A percentile compares a stretch with the other conserved stretches of the same genome.
Conservation (phyloP, 805 yeast species). For the Kockiozyma suomiensis region DNA sequence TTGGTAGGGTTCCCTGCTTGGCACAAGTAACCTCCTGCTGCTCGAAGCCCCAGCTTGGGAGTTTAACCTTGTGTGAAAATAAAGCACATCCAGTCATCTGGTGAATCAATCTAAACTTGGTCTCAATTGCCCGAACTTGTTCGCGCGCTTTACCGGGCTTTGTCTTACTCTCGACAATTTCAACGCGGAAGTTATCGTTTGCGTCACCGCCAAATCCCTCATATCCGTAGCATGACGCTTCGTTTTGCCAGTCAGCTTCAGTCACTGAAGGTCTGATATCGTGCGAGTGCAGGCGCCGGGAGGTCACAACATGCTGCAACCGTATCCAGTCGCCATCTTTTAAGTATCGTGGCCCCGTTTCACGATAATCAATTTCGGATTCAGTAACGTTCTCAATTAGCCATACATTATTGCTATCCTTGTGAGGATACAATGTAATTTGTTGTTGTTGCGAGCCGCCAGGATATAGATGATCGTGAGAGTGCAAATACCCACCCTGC, state of each 20-base stretch:
- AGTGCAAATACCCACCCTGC: conserved; percentile 77
- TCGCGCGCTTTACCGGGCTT: conserved; percentile 45
- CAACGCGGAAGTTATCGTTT: conserved; percentile 70
- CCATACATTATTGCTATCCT: conserved; percentile 76
- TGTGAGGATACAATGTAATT: conserved; percentile 68
- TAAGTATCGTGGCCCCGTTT: conserved; percentile 50
- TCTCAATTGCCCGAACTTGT: conserved; percentile 57
- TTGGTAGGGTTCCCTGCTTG: conserved; percentile 65
- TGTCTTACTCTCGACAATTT: conserved; percentile 48
- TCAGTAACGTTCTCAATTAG: conserved; percentile 46
- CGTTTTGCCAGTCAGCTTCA: conserved; percentile 86
- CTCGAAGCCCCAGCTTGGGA: conserved; percentile 83
- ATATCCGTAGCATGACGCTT: conserved; percentile 75
- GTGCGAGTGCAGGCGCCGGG: conserved; percentile 67
- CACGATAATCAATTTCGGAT: conserved; percentile 34
- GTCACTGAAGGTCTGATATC: conserved; percentile 83
- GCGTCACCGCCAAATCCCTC: conserved; percentile 63
- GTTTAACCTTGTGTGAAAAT: conserved; percentile 67
- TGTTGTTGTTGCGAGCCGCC: conserved; percentile 75
- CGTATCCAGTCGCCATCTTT: conserved; percentile 61
- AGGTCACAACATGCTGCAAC: conserved; percentile 70
- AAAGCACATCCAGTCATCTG: conserved; percentile 67
- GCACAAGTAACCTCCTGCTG: conserved; percentile 91
- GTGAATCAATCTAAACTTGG: conserved; percentile 72
- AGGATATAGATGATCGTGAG: conserved; percentile 66